These are phyloP conservation scores for Colletotrichum tamarilloi DNA, from an alignment of 2,329 filamentous ascomycete genomes.

Conservation along the genomic window DNA sequence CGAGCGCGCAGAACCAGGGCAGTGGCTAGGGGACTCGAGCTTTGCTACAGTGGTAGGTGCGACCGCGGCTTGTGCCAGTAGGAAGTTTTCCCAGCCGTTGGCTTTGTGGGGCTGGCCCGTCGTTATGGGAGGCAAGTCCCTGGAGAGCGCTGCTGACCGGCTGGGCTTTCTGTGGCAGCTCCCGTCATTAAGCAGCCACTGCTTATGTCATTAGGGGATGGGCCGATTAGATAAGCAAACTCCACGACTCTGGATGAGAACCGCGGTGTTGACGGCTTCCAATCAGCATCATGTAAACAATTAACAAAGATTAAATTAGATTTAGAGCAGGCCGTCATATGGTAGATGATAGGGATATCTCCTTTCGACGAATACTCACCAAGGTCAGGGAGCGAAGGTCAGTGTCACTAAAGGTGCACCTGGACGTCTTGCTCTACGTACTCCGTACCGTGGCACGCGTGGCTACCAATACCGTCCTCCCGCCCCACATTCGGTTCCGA, in stretches of 20 bases:
- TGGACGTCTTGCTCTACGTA: too few relatives aligned
- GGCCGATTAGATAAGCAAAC: background rate
- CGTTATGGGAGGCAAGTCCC: background rate
- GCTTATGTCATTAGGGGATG: background rate
- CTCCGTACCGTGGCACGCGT: too few relatives aligned
- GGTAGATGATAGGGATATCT: too few relatives aligned
- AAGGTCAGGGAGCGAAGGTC: too few relatives aligned
- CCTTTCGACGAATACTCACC: too few relatives aligned
- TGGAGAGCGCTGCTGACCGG: background rate
- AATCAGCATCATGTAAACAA: background rate
- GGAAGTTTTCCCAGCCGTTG: constrained; percentile 15
- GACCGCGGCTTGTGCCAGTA: constrained; percentile 27
- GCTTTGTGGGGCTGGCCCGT: constrained; percentile 19
- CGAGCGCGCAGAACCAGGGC: constrained; percentile 15
- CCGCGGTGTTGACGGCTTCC: background rate
- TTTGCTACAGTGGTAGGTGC: constrained; percentile 16
- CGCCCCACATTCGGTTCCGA: background rate
- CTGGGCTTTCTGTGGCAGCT: too few relatives aligned
- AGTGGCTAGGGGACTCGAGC: constrained; percentile 19
- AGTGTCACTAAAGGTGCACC: too few relatives aligned
- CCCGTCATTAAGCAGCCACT: background rate
- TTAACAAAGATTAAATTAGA: too few relatives aligned
- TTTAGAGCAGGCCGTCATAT: too few relatives aligned
- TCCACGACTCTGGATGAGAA: background rate
- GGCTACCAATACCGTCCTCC: too few relatives aligned